Conservation (phyloP, 768 basidiomycete genomes). For the Pisolithus microcarpus region DNA sequence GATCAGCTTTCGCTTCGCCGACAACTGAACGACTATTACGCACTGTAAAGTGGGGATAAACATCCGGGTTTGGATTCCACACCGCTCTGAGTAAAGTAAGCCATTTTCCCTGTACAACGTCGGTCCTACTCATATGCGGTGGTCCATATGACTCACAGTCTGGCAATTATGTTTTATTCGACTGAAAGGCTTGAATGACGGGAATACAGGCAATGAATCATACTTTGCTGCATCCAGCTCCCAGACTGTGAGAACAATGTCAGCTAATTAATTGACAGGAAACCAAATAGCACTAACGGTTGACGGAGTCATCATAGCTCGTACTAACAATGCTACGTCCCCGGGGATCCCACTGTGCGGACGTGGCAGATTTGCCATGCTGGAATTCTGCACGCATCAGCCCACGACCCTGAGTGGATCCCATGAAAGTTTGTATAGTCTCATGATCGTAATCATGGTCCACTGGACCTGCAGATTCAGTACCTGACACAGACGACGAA, state of each 20-base stretch:
- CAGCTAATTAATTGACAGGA: conserved; percentile 2
- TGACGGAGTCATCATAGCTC: conserved; percentile 72
- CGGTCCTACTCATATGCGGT: neutral
- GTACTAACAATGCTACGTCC: conserved; percentile 78
- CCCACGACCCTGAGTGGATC: conserved; percentile 46
- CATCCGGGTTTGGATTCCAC: conserved; percentile 73
- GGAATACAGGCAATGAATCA: conserved; percentile 41
- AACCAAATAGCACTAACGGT: conserved; percentile 41
- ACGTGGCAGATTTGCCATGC: conserved; percentile 73
- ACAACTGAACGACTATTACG: conserved; percentile 14
- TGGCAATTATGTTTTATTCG: conserved; percentile 70
- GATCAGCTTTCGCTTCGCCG: neutral
- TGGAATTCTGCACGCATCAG: conserved; percentile 55
- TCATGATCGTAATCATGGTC: conserved; percentile 31
- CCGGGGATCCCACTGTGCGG: conserved; percentile 81
- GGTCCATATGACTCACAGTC: conserved; percentile 44
- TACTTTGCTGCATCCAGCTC: conserved; percentile 52
- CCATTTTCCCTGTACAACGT: conserved; percentile 62
- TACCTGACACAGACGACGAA: conserved; percentile 11
- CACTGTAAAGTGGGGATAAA: conserved; percentile 80
- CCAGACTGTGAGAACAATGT: conserved; percentile 52
- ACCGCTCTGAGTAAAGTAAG: conserved; percentile 68
- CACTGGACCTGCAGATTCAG: conserved; percentile 8
- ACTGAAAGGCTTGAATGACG: conserved; percentile 56
- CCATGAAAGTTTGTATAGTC: conserved; percentile 40